Percentiles rank a stretch among this genome's conserved stretches.
These are phyloP conservation scores for Mucor velutinosus DNA, from an alignment of 371 early-diverging fungal genomes.

Conservation along the genomic window DNA sequence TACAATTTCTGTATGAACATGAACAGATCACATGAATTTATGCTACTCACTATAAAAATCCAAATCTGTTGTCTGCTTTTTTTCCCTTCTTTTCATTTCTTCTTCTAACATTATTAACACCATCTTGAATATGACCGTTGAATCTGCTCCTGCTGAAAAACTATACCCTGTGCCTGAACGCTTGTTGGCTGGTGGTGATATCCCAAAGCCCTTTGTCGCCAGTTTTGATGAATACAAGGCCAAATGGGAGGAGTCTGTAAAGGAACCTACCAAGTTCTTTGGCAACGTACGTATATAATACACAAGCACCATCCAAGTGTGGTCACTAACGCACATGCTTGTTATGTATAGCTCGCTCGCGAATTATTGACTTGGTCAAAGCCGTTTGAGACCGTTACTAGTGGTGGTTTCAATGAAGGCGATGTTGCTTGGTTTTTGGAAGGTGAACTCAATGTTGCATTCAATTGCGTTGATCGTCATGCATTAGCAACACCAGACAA, in stretches of 20 bases:
- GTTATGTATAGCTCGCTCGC: conserved; percentile 55
- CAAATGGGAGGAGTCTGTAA: conserved; percentile 72
- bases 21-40: conserved; percentile 1
- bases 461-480: conserved; percentile 97
- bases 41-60: neutral
- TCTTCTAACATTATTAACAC: neutral
- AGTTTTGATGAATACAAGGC: conserved; percentile 74
- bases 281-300: conserved; percentile 65
- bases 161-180: conserved; percentile 47
- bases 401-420: conserved; percentile 69
- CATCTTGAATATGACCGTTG: conserved; percentile 15
- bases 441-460: conserved; percentile 90
- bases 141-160: conserved; percentile 11
- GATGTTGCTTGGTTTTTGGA: conserved; percentile 92
- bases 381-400: conserved; percentile 69
- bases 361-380: conserved; percentile 75
- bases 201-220: conserved; percentile 69
- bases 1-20: neutral
- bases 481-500: conserved; percentile 67
- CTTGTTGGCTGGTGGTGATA: conserved; percentile 46
- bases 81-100: conserved; percentile 7
- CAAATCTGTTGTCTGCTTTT: neutral
- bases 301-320: neutral
- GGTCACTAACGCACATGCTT: neutral
- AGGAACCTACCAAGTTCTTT: conserved; percentile 77